These are phyloP conservation scores for Aspergillus hortae DNA, from an alignment of 2,329 filamentous ascomycete genomes.

Conservation along the genomic window DNA sequence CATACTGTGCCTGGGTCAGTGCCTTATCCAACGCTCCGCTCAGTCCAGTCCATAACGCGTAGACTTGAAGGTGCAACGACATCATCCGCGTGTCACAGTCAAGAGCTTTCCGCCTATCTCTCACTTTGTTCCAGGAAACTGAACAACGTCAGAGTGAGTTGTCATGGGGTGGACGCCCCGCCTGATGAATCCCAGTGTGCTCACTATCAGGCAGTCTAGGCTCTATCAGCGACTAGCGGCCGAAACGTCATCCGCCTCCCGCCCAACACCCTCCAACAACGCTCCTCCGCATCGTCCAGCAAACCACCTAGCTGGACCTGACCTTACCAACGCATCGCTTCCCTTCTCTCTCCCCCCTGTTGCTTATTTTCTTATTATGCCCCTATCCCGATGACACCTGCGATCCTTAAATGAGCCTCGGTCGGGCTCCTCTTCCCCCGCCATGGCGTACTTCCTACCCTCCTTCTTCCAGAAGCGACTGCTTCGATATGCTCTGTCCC, in stretches of 20 bases:
- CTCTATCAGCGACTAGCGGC: slow-evolving; percentile 2
- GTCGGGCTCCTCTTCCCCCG: slow-evolving; percentile 28
- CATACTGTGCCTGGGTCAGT: no score
- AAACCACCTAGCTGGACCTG: neutral
- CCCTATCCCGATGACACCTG: slow-evolving; percentile 24
- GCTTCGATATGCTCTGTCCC: slow-evolving; percentile 78
- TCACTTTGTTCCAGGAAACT: no score
- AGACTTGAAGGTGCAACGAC: neutral
- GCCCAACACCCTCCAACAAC: slow-evolving; percentile 28
- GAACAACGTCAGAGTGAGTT: slow-evolving; percentile 13
- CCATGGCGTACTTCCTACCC: slow-evolving; percentile 73
- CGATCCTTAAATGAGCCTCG: slow-evolving; percentile 23
- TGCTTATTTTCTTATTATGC: slow-evolving; percentile 17
- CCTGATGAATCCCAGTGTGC: neutral
- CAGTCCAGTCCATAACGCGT: neutral
- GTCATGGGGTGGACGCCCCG: slow-evolving; percentile 10
- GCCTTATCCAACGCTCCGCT: neutral
- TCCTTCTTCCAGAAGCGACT: slow-evolving; percentile 82
- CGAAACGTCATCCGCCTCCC: slow-evolving; percentile 11
- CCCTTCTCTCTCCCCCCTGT: neutral
- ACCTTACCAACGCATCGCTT: slow-evolving; percentile 9
- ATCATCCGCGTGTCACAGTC: neutral
- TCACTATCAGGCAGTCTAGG: slow-evolving; percentile 8
- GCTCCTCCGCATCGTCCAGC: slow-evolving; percentile 12
- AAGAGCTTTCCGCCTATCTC: no score